Evolutionary conservation across 768 basidiomycete genomes (phyloP).

Genomic region (Tephrocybe sp.): DNA sequence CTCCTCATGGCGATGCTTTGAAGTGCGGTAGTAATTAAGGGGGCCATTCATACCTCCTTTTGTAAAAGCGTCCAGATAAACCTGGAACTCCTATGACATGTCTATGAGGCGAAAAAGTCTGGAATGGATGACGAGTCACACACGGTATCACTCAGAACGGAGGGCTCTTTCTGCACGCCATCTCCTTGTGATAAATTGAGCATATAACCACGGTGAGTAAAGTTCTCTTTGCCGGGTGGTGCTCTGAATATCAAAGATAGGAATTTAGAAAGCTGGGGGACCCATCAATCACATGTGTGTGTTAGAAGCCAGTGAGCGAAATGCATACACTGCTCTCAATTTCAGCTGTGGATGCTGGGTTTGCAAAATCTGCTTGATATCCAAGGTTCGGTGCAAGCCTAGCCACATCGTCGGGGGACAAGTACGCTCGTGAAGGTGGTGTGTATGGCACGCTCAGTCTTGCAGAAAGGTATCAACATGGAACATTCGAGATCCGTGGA

Average conservation of each 20-base stretch:
- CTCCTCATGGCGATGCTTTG: slow-evolving; percentile 60
- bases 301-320: slow-evolving; percentile 38
- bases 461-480: slow-evolving; percentile 1
- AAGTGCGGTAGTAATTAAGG: slow-evolving; percentile 75
- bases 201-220: slow-evolving; percentile 22
- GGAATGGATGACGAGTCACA: background rate
- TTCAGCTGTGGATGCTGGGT: slow-evolving; percentile 44
- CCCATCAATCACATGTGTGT: background rate
- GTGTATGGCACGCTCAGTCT: slow-evolving; percentile 69
- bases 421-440: slow-evolving; percentile 50
- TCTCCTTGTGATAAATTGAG: slow-evolving; percentile 21
- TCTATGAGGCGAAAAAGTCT: background rate
- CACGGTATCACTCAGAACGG: slow-evolving; percentile 27
- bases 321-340: slow-evolving; percentile 55
- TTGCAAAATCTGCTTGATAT: slow-evolving; percentile 69
- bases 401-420: slow-evolving; percentile 50
- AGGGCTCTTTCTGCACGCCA: slow-evolving; percentile 10
- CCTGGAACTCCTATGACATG: slow-evolving; percentile 49
- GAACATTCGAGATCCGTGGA: background rate
- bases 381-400: slow-evolving; percentile 52
- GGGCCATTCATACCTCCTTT: slow-evolving; percentile 61
- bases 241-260: slow-evolving; percentile 25
- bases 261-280: slow-evolving; percentile 36
- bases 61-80: slow-evolving; percentile 44
- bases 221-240: slow-evolving; percentile 17